Percentiles rank a stretch among this genome's conserved stretches.
These are phyloP conservation scores for Vickermania spadyakhi DNA, from an alignment of 208 protist species.

Conservation along the genomic window DNA sequence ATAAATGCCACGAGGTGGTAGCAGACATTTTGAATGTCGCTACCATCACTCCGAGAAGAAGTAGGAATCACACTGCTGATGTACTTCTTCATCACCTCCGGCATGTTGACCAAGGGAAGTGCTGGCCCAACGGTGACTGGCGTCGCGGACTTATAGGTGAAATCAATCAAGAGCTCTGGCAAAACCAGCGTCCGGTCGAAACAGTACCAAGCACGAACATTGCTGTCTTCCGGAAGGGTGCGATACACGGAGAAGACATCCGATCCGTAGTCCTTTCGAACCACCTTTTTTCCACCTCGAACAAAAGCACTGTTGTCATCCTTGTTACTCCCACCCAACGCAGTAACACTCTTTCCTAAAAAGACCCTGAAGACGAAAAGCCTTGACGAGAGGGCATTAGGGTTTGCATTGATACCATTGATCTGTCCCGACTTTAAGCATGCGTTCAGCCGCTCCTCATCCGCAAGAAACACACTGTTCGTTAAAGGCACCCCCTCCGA, in stretches of 20 bases:
- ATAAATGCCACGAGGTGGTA: conserved; percentile 28
- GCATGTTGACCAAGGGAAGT: conserved; percentile 15
- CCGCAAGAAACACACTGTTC: conserved; percentile 80
- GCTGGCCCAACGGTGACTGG: conserved; percentile 8
- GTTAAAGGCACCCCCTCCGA: conserved; percentile 76
- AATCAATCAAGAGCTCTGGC: conserved; percentile 85
- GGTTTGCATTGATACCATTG: conserved; percentile 10
- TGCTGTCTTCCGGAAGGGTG: conserved; percentile 16
- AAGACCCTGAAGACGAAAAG: conserved; percentile 47
- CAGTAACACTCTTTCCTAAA: conserved; percentile 45
- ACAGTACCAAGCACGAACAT: conserved; percentile 67
- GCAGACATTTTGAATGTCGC: conserved; percentile 15
- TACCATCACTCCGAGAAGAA: not conserved
- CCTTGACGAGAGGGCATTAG: conserved; percentile 19
- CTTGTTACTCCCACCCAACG: conserved; percentile 19
- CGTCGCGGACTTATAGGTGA: conserved; percentile 39
- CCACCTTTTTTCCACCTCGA: conserved; percentile 18
- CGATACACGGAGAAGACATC: conserved; percentile 73
- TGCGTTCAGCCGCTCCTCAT: conserved; percentile 53
- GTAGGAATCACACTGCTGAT: conserved; percentile 8
- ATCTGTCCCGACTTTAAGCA: conserved; percentile 17
- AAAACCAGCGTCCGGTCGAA: conserved; percentile 74
- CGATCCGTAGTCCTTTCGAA: conserved; percentile 33
- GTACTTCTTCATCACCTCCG: conserved; percentile 3
- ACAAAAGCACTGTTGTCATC: conserved; percentile 13